Evolutionary conservation across 2,329 filamentous ascomycete genomes (phyloP), one percentile per base, ranked within the genome.

Genomic region (Eurotiales sp.): DNA sequence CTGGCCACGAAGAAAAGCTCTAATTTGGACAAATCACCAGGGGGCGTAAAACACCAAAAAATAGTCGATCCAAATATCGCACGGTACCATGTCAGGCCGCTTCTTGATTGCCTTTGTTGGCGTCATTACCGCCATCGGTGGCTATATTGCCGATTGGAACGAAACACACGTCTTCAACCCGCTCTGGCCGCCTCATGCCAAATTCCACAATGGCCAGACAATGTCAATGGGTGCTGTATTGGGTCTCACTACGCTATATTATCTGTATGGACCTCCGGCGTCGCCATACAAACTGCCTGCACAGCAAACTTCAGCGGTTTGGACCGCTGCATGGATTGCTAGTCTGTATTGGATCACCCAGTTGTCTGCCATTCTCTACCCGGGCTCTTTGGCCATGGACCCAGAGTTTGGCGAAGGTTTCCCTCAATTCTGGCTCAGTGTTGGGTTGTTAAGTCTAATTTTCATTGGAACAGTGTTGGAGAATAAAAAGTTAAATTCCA

Each of bases 191-290:
- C 74, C 74, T 0, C 76, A 79, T 59, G 76, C 75, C 5, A 70
- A 71, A 51, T 79, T 78, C 64, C 76, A 79, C 64, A 78, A 78
- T 56, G 75, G 73, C 4, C 77, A 79, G 59, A 79, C 76, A 8
- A 77, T 79, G 75, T 68, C 67, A 1, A 69, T 75, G 44, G 74
- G 74, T 1, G 56, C 75, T 0, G 51, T 66, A 10, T 65, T 77
- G 8, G 68, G 70, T n/a, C 46, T 68, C 4, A 50, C 63, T 1
- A 71, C 66, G 8, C 51, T 72, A 0, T 77, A 71, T 56, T 72
- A 68, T 47, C 58, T 64, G 4, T 70, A 58, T 52, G 58, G 62
- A 19, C 58, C 57, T 7, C 37, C 50, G 8, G 23, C 43, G 2
- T 25, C 36, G 7, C 15, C 27, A 1, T 15, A 34, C 0, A 47